A percentile compares a stretch with the other conserved stretches of the same genome.
phyloP scores from a whole-genome alignment of 23 red algal genomes.

The Gracilaria gracilis region DNA sequence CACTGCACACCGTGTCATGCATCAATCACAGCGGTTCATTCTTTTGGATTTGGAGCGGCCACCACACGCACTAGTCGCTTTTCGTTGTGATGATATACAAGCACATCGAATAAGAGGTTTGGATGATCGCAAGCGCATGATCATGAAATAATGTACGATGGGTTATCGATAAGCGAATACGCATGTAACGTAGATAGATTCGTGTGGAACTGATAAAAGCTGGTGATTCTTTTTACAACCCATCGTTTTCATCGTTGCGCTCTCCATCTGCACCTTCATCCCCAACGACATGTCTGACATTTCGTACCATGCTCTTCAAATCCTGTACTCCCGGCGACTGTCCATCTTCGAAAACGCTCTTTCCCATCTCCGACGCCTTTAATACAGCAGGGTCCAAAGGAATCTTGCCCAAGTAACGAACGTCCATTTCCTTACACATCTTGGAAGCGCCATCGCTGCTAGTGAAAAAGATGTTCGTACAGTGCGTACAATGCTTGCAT shows the following conservation, averaged over 20 bases:
- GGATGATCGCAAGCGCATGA: too few relatives aligned
- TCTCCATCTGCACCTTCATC: background rate
- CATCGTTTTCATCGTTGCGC: too few relatives aligned
- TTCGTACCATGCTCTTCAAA: slow-evolving; percentile 43
- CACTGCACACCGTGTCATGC: background rate
- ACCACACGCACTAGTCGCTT: too few relatives aligned
- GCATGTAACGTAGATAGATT: too few relatives aligned
- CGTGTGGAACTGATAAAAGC: background rate
- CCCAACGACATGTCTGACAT: slow-evolving; percentile 36
- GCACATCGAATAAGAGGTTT: too few relatives aligned
- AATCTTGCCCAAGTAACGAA: slow-evolving; percentile 89
- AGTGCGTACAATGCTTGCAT: slow-evolving; percentile 80
- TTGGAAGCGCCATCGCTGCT: slow-evolving; percentile 85
- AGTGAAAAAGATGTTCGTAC: slow-evolving; percentile 85
- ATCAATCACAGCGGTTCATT: too few relatives aligned
- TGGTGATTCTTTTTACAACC: background rate
- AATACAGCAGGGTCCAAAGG: slow-evolving; percentile 87
- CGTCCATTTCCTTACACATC: slow-evolving; percentile 71
- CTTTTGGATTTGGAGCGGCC: too few relatives aligned
- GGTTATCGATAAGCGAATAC: too few relatives aligned
- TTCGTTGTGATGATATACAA: too few relatives aligned
- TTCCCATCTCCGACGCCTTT: slow-evolving; percentile 72
- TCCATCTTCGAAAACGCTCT: slow-evolving; percentile 51
- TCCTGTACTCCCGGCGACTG: slow-evolving; percentile 46
- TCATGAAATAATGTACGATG: too few relatives aligned